Conservation (phyloP, 345 rosid species). For the Carallia pectinifolia region DNA sequence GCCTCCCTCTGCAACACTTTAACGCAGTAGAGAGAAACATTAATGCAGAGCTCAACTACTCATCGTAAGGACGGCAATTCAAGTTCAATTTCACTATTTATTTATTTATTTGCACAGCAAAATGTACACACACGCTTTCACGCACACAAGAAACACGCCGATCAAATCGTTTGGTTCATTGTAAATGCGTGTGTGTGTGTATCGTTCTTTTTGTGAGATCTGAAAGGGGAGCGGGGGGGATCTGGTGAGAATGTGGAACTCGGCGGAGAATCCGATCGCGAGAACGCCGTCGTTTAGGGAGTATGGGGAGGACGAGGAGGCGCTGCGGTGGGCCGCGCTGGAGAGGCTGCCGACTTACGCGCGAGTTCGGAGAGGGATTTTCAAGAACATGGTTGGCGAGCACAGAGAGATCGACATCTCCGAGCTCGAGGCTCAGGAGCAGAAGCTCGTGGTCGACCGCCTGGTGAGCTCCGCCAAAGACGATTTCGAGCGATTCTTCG, state of each 20-base stretch:
- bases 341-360: constrained; percentile 84
- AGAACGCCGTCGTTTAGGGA: constrained; percentile 64
- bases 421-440: constrained; percentile 66
- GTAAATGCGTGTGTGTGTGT: background rate
- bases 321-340: constrained; percentile 86
- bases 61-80: constrained; percentile 7
- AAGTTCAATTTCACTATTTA: background rate
- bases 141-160: background rate
- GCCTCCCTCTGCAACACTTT: constrained; percentile 22
- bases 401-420: constrained; percentile 61
- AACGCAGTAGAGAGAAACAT: constrained; percentile 29
- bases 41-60: constrained; percentile 62
- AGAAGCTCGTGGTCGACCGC: constrained; percentile 67
- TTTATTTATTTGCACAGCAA: no score
- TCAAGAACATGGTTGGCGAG: constrained; percentile 66
- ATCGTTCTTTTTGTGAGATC: constrained; percentile 18
- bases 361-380: constrained; percentile 73
- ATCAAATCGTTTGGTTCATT: no score
- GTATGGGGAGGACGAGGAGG: constrained; percentile 69
- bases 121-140: background rate
- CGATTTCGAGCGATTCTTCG: constrained; percentile 83
- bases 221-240: constrained; percentile 4
- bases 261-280: constrained; percentile 71
- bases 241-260: constrained; percentile 64
- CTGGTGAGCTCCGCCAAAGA: constrained; percentile 69